Base-by-base conservation (phyloP, 1,139 yeast genomes). In the Sugiyamaella castrensis region DNA sequence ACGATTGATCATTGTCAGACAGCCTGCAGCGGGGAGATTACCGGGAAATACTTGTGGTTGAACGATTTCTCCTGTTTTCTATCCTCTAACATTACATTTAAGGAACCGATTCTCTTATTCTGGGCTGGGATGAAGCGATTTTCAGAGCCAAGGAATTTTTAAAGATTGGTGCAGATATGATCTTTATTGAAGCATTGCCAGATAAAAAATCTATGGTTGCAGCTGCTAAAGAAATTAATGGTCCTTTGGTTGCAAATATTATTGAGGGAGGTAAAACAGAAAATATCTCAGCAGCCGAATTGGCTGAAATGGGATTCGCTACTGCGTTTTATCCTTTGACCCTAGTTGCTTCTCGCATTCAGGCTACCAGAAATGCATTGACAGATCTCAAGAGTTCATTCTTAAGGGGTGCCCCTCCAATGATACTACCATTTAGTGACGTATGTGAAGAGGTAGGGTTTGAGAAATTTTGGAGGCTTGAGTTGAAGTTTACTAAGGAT, bases 251-350 rank as follows among this genome's bases (percentile, higher is more conserved):
- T 19, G 54, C 54, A 31, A 52, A 52, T 40, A 52, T 52, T 40
- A 52, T 52, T 31, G 54, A 52, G 37, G 54, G 54, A 11, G 54
- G 54, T 43, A 52, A 52, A 48, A 52, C 54, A 10, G 54, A 52
- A 37, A 47, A 46, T 26, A 40, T 52, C 4, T 36, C 52, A 6
- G 54, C 52, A 2, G 41, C 12, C 12, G 53, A 50, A 11, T 47
- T 52, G 40, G 54, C 53, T 6, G 37, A 33, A 15, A 27, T 52
- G 13, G 54, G 54, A 29, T 41, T 47, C 15, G 36, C 49, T 12
- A 53, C 53, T 16, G 53, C 54, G 1, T 50, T 50, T 35, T 52
- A 52, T 36, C 54, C 54, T 11, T 35, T 52, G 16, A 52, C 54
- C 2, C 40, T 50, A 30, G 33, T 52, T 3, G 45, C 54, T 1